Conservation (phyloP, 352 stramenopile genomes). For the Pythium aristosporum region DNA sequence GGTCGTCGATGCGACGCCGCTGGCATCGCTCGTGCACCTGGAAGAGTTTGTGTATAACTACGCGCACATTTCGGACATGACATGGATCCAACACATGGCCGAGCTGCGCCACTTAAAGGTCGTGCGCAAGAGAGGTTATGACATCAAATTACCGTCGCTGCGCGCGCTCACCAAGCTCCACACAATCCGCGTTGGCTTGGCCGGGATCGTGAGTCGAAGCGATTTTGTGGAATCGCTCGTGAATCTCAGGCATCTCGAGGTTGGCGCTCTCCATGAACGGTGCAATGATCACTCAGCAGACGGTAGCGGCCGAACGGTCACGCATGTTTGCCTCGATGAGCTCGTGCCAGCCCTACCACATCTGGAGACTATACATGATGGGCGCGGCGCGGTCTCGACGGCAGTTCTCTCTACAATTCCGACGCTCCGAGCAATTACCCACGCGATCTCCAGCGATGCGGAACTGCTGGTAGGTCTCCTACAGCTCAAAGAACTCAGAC, state of each 20-base stretch:
- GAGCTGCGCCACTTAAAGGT: neutral
- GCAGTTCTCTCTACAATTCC: neutral
- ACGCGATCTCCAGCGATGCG: neutral
- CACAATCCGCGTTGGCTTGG: neutral
- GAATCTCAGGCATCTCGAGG: neutral
- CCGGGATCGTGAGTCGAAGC: neutral
- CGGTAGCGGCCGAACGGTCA: neutral
- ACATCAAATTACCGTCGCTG: neutral
- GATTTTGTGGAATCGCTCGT: neutral
- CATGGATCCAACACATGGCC: neutral
- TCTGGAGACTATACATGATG: neutral
- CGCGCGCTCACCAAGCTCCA: neutral
- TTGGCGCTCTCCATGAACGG: neutral
- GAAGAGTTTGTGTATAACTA: neutral
- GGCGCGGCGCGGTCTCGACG: neutral
- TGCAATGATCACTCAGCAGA: neutral
- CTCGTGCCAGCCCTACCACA: neutral
- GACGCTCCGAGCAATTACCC: neutral
- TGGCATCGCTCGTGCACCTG: neutral
- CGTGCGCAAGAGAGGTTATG: neutral
- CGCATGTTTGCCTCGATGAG: neutral
- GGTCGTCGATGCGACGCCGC: neutral
- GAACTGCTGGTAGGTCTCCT: neutral
- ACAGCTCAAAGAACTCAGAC: neutral
- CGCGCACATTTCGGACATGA: neutral